Evolutionary conservation across 2,329 filamentous ascomycete species (phyloP), one percentile per base, ranked within the genome.

Genomic region (Alternaria gaisen): DNA sequence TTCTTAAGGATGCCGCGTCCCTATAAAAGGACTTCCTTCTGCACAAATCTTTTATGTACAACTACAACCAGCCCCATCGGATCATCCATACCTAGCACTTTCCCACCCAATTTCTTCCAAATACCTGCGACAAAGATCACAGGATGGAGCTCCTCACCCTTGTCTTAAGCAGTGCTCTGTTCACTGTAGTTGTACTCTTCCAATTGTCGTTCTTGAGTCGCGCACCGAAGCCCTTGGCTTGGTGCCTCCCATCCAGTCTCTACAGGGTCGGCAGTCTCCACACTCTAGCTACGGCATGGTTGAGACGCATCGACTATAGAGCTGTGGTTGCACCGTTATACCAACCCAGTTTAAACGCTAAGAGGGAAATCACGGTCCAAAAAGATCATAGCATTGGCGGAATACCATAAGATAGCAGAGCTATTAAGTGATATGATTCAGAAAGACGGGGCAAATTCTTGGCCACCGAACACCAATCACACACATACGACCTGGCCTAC

Each of bases 381-480:
- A 14, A 14, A 36, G 1, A 36, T 14, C 12, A 36, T 6, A 36
- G 32, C 32, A 12, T 32, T 32, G 11, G 10, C 30, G 30, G 30
- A 32, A 32, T 10, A 32, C 30, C 30, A 32, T 5, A 10, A 32
- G 30, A 12, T 32, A 32, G 30, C 30, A 32, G 30, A 32, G 10
- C 30, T 32, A 32, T 12, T 32, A 1, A 32, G 30, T 32, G 30
- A 32, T 11, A 32, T 32, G 30, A 32, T 32, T 11, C 30, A 32
- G 30, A 32, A 32, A 32, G 30, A 32, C 30, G 30, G 30, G 11
- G 30, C 30, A 32, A 5, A 44, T 16, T 47, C 50, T 28, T 59
- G 51, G 51, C 57, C 57, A 16, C 57, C 57, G 44, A 43, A 42
- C 5, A 30, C 57, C n/a, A 56, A 56, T 9, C 53, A 56, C 28